These are phyloP conservation scores for Melastoma malabathricum DNA, from an alignment of 345 rosid genomes.

Conservation along the genomic window DNA sequence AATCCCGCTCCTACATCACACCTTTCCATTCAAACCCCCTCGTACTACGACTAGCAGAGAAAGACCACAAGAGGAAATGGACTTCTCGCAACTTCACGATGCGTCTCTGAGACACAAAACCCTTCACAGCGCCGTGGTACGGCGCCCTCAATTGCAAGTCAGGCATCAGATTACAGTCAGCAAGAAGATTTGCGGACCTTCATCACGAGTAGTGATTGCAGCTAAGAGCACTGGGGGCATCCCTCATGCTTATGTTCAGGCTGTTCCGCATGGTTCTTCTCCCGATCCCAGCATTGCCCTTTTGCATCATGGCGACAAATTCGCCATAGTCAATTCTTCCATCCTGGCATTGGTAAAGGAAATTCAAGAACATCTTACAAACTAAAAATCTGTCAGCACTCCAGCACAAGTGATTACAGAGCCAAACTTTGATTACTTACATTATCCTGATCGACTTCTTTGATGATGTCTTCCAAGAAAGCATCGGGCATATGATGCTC, in stretches of 20 bases:
- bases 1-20: too few species aligned
- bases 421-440: conserved; percentile 29
- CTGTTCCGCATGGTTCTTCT: conserved; percentile 97
- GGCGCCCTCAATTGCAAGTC: too few species aligned
- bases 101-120: too few species aligned
- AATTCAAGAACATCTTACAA: background rate
- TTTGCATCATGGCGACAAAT: conserved; percentile 99
- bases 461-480: conserved; percentile 78
- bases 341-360: conserved; percentile 33
- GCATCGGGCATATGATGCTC: conserved; percentile 91
- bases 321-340: conserved; percentile 93
- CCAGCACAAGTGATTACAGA: background rate
- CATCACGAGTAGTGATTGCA: background rate
- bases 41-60: too few species aligned
- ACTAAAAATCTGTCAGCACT: too few species aligned
- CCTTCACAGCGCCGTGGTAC: too few species aligned
- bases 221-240: conserved; percentile 29
- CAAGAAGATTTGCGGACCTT: too few species aligned
- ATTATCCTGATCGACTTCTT: conserved; percentile 93
- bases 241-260: conserved; percentile 89
- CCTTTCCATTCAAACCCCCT: too few species aligned
- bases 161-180: background rate
- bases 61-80: too few species aligned
- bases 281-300: conserved; percentile 88
- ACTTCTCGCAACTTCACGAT: too few species aligned